phyloP scores from a whole-genome alignment of 192 early-diverging fungal species.

The Dispira simplex region DNA sequence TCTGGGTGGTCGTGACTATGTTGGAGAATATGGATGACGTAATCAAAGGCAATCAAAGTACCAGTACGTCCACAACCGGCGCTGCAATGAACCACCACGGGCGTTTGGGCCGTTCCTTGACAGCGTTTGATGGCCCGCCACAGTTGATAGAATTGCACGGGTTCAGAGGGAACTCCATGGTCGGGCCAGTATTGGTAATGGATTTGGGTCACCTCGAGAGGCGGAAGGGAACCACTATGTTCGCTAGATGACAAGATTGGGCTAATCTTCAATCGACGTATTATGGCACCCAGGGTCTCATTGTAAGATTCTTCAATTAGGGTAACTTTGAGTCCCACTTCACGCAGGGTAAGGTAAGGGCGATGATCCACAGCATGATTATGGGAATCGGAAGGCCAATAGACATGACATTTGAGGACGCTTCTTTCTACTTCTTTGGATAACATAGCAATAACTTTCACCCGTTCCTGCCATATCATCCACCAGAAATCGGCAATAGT shows the following conservation, averaged over 20 bases:
- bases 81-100: slow-evolving; percentile 71
- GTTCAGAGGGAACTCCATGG: slow-evolving; percentile 46
- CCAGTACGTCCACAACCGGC: slow-evolving; percentile 82
- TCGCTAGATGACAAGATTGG: slow-evolving; percentile 25
- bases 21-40: slow-evolving; percentile 6
- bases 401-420: slow-evolving; percentile 62
- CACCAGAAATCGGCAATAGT: slow-evolving; percentile 80
- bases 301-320: slow-evolving; percentile 39
- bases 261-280: slow-evolving; percentile 30
- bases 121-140: neutral
- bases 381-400: slow-evolving; percentile 51
- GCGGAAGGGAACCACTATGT: slow-evolving; percentile 10
- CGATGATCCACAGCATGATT: neutral
- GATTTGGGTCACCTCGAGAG: slow-evolving; percentile 41
- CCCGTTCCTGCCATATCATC: slow-evolving; percentile 70
- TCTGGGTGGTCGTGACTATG: neutral
- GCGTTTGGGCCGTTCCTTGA: slow-evolving; percentile 13
- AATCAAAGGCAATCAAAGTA: slow-evolving; percentile 62
- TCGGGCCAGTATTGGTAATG: slow-evolving; percentile 78
- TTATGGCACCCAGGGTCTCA: slow-evolving; percentile 26
- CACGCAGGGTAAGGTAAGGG: slow-evolving; percentile 14
- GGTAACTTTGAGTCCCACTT: slow-evolving; percentile 28
- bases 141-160: slow-evolving; percentile 16
- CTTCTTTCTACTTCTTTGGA: slow-evolving; percentile 64
- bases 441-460: slow-evolving; percentile 73